phyloP scores from a whole-genome alignment of 352 stramenopile species.

The Phytophthora megakarya region DNA sequence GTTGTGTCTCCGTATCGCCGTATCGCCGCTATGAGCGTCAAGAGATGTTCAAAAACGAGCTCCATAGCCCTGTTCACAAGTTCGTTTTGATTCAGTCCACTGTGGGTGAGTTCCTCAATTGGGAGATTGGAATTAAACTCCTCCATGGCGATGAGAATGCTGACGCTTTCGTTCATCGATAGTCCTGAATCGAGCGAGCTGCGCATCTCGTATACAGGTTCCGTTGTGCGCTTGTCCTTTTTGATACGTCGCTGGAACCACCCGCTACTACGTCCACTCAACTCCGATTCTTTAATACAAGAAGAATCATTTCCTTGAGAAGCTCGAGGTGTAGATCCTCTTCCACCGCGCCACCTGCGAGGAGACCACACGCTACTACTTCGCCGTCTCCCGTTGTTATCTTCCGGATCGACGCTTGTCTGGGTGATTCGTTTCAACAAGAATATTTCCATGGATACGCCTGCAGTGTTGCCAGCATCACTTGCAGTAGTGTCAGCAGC shows the following conservation, averaged over 20 bases:
- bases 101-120: conserved; percentile 42
- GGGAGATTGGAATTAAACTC: conserved; percentile 62
- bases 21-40: conserved; percentile 39
- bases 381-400: conserved; percentile 23
- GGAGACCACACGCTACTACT: conserved; percentile 34
- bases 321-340: conserved; percentile 22
- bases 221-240: conserved; percentile 35
- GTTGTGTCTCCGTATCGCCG: conserved; percentile 42
- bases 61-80: conserved; percentile 53
- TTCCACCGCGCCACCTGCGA: conserved; percentile 18
- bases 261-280: conserved; percentile 19
- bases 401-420: conserved; percentile 21
- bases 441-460: conserved; percentile 55
- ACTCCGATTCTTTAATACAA: conserved; percentile 11
- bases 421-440: conserved; percentile 59
- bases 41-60: conserved; percentile 53
- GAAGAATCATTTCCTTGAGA: conserved; percentile 24
- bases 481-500: conserved; percentile 31
- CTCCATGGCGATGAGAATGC: conserved; percentile 50
- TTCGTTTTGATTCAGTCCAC: conserved; percentile 35
- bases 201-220: conserved; percentile 39
- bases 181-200: conserved; percentile 54
- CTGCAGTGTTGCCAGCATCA: conserved; percentile 24
- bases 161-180: conserved; percentile 58
- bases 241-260: conserved; percentile 47